Base-by-base conservation (phyloP, 2,329 filamentous ascomycete species). In the Aureobasidium sp. region DNA sequence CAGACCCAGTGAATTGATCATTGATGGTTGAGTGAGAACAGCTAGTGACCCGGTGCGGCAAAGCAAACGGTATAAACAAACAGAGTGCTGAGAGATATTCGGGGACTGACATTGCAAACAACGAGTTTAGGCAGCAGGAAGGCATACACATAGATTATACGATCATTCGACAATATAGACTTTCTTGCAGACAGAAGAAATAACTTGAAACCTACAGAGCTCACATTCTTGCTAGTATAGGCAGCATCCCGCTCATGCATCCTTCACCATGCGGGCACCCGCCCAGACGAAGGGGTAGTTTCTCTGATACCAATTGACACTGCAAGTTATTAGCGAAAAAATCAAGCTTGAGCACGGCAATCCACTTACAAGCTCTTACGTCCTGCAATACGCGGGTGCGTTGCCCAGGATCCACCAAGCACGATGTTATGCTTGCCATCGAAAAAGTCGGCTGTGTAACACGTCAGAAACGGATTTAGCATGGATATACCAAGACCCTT, bases 301-400 rank as follows among this genome's bases (percentile, higher is more conserved):
- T 61, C 91, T 86, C 77, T 97, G 94, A 70, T 97, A 99, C 92
- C 93, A 99, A 73, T 97, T 97, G 68, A 97, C 84, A 70, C 90
- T 94, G 64, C 9, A 21, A 21, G 34, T 49, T 2, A 29, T 59
- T 21, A 59, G 55, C 4, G 5, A 14, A 41, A 2, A 37, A 3
- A 25, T 30, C 32, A 32, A n/a, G 29, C 5, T 27, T 25, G 10
- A 53, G 60, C 58, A 25, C 25, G 44, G 6, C 7, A 55, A n/a
- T 45, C 32, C 25, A 84, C 90, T 83, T 79, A 95, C 90, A 97
- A 97, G 59, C 86, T 91, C 76, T 87, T 93, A 41, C 93, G 82
- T 27, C 94, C 93, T 2, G 94, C 91, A 67, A 97, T 86, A 41
- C 92, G 83, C 6, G 94, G 92, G 71, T 96, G 90, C 1, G 94